Percentiles rank a stretch among this genome's conserved stretches.
phyloP scores from a whole-genome alignment of 2,329 filamentous ascomycete genomes.

The Cryphonectria radicalis region DNA sequence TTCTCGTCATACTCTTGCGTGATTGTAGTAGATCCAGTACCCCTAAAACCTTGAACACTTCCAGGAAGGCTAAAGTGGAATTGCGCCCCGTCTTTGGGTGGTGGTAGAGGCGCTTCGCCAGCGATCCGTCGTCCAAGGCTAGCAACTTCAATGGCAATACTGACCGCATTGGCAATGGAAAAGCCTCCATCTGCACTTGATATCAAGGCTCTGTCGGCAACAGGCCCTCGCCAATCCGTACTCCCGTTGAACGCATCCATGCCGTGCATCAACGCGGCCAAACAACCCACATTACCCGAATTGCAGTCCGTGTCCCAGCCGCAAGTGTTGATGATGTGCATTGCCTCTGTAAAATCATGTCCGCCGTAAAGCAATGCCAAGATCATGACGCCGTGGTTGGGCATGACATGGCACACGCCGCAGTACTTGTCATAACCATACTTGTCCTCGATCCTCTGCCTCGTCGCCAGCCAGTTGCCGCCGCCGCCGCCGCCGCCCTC shows the following conservation, averaged over 20 bases:
- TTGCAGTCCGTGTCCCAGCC: slow-evolving; percentile 47
- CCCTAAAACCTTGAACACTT: slow-evolving; percentile 42
- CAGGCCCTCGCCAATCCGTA: slow-evolving; percentile 41
- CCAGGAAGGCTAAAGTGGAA: slow-evolving; percentile 44
- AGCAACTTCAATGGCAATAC: slow-evolving; percentile 39
- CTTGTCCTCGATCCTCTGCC: slow-evolving; percentile 41
- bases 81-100: slow-evolving; percentile 41
- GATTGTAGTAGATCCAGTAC: neutral
- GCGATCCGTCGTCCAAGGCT: slow-evolving; percentile 37
- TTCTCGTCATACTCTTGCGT: slow-evolving; percentile 13
- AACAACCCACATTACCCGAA: slow-evolving; percentile 43
- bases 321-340: slow-evolving; percentile 43
- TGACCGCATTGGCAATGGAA: slow-evolving; percentile 42
- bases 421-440: slow-evolving; percentile 41
- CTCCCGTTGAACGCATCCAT: slow-evolving; percentile 35
- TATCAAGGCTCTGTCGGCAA: slow-evolving; percentile 42
- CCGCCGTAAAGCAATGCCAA: slow-evolving; percentile 39
- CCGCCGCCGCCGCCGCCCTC: slow-evolving; percentile 27
- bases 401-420: slow-evolving; percentile 41
- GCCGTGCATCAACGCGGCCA: slow-evolving; percentile 43
- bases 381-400: slow-evolving; percentile 42
- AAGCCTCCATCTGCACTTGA: slow-evolving; percentile 44
- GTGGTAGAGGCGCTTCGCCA: slow-evolving; percentile 29
- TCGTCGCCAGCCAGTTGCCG: slow-evolving; percentile 39
- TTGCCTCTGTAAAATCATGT: slow-evolving; percentile 39